Base-by-base conservation (phyloP, 805 yeast genomes). In the Barnettozyma californica region DNA sequence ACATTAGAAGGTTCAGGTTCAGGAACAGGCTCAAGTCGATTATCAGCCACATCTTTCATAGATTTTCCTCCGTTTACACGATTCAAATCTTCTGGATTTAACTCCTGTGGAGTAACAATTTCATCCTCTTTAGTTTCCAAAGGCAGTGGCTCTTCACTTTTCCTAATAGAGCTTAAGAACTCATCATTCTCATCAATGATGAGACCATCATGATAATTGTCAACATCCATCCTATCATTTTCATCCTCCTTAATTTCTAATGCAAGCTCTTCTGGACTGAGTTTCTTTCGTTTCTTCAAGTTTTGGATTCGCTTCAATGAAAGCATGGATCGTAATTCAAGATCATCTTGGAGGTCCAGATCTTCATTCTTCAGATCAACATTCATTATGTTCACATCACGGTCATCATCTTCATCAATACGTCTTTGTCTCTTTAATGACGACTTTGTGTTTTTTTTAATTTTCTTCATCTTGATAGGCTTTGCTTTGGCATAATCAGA, bases 151-250 rank as follows among this genome's bases (percentile, higher is more conserved):
- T 43, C 48, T 19, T 29, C 50, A n/a, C 33, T 40, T 8, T 29
- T 52, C 27, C 59, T 60, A 1, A 64, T 48, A 1, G 57, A 46
- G n/a, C 57, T 56, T 43, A 72, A 53, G 46, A 72, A 71, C 41
- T 69, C 73, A 2, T 61, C 47, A 18, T 61, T 68, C 43, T 71
- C 76, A 54, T 68, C 68, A 19, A 70, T 51, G 1, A 57, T 46
- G 16, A 64, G 44, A 8, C 63, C 66, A 9, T 16, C 34, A 7
- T 34, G 29, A 16, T 42, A 27, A 3, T 41, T 29, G 21, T 56
- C 58, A 31, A 56, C 27, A 20, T 55, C 51, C 54, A 53, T 57
- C 10, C 35, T 50, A 13, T 44, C 44, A 25, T 51, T 45, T 44
- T 34, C 46, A 11, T 57, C 52, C 21, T 53, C 55, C 34, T 49